Conservation (phyloP, 2,329 filamentous ascomycete species). For the Dichotomopilus funicola region DNA sequence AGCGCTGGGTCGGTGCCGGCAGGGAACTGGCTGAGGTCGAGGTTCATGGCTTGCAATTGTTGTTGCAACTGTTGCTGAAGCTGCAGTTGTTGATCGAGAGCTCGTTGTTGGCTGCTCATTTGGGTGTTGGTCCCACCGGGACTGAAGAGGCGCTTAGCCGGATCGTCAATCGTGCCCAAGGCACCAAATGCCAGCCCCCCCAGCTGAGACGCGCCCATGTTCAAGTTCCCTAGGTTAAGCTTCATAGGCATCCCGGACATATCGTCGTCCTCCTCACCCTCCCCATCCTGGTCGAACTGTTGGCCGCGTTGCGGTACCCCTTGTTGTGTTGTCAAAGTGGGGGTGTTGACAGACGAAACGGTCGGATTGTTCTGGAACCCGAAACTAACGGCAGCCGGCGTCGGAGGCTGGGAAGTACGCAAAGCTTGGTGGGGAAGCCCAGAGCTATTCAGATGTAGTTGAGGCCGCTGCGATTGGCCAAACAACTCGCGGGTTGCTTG, state of each 20-base stretch:
- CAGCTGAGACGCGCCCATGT: slow-evolving; percentile 45
- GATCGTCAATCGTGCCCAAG: slow-evolving; percentile 71
- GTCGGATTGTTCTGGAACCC: slow-evolving; percentile 88
- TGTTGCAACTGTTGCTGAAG: slow-evolving; percentile 59
- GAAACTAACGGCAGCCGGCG: slow-evolving; percentile 70
- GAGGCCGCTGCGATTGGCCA: slow-evolving; percentile 58
- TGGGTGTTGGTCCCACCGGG: slow-evolving; percentile 58
- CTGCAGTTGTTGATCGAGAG: slow-evolving; percentile 58
- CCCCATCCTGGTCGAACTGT: slow-evolving; percentile 51
- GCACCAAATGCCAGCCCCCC: slow-evolving; percentile 51
- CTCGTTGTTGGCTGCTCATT: slow-evolving; percentile 51
- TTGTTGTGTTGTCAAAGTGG: slow-evolving; percentile 73
- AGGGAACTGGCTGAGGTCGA: slow-evolving; percentile 69
- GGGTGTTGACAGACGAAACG: slow-evolving; percentile 94
- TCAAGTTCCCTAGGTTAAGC: slow-evolving; percentile 54
- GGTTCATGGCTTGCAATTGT: slow-evolving; percentile 60
- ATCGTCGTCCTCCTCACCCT: slow-evolving; percentile 66
- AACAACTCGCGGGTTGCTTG: slow-evolving; percentile 66
- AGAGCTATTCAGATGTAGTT: slow-evolving; percentile 75
- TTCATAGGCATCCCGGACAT: slow-evolving; percentile 56
- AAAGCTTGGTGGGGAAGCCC: slow-evolving; percentile 71
- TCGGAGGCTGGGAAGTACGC: slow-evolving; percentile 78
- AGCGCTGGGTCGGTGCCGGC: slow-evolving; percentile 64
- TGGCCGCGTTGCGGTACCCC: slow-evolving; percentile 52
- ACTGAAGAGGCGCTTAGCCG: slow-evolving; percentile 87